Conservation (phyloP, 2,329 filamentous ascomycete genomes). For the Xylaria sp. region DNA sequence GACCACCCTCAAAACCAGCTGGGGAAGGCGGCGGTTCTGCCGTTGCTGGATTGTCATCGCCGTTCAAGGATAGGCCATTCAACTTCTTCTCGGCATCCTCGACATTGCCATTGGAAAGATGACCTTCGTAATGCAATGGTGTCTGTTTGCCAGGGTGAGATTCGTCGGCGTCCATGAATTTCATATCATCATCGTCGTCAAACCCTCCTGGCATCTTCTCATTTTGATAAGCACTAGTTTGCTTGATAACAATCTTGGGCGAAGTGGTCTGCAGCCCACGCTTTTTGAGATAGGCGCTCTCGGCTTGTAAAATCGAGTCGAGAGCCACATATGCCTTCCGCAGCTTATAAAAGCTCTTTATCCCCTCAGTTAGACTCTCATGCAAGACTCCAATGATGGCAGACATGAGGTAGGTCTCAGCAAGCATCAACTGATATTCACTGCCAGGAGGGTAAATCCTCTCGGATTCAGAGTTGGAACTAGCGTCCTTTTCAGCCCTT, state of each 20-base stretch:
- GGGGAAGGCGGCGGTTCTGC: conserved; percentile 2
- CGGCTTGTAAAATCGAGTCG: conserved; percentile 79
- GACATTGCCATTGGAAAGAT: conserved; percentile 49
- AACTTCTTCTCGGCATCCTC: conserved; percentile 45
- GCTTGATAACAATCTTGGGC: conserved; percentile 33
- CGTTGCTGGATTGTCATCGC: conserved; percentile 19
- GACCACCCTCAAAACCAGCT: conserved; percentile 51
- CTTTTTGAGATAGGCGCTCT: conserved; percentile 65
- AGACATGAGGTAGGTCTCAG: conserved; percentile 87
- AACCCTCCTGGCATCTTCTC: conserved; percentile 38
- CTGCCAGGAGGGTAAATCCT: conserved; percentile 81
- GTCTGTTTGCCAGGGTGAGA: conserved; percentile 56
- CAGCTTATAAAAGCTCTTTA: conserved; percentile 92
- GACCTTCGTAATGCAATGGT: conserved; percentile 58
- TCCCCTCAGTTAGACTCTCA: conserved; percentile 89
- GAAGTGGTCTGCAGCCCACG: conserved; percentile 45
- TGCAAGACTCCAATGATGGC: conserved; percentile 90
- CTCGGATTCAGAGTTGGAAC: conserved; percentile 39
- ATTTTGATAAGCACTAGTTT: conserved; percentile 25
- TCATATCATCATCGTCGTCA: conserved; percentile 51
- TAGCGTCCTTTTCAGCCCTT: conserved; percentile 73
- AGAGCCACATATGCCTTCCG: conserved; percentile 88
- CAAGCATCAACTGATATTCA: conserved; percentile 85
- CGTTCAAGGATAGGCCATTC: conserved; percentile 40
- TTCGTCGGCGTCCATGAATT: conserved; percentile 68